A percentile compares a stretch with the other conserved stretches of the same genome.
phyloP scores from a whole-genome alignment of 2,329 filamentous ascomycete species.

The Trichoderma arundinaceum region DNA sequence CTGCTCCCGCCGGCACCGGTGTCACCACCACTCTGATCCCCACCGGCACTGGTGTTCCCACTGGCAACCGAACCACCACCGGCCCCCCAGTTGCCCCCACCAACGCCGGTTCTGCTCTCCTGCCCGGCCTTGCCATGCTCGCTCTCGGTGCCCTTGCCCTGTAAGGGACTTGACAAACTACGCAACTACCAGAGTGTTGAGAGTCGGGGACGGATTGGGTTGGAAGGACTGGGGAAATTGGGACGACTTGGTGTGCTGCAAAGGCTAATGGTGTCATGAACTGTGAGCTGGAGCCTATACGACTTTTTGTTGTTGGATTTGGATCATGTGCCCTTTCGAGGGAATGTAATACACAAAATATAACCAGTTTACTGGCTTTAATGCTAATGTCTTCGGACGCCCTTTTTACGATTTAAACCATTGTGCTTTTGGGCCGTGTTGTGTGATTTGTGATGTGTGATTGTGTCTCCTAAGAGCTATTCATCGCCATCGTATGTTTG shows the following conservation, averaged over 20 bases:
- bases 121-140: slow-evolving; percentile 43
- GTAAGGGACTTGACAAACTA: slow-evolving; percentile 38
- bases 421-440: background rate
- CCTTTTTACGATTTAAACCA: slow-evolving; percentile 11
- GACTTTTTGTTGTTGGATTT: slow-evolving; percentile 31
- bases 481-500: background rate
- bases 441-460: slow-evolving; percentile 2
- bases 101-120: slow-evolving; percentile 42
- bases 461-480: too few relatives aligned
- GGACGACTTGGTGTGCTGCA: background rate
- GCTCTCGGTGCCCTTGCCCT: slow-evolving; percentile 45
- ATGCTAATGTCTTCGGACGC: slow-evolving; percentile 35
- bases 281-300: slow-evolving; percentile 24
- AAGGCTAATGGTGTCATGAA: slow-evolving; percentile 25
- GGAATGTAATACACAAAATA: slow-evolving; percentile 35
- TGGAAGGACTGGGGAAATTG: background rate
- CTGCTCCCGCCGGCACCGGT: slow-evolving; percentile 32
- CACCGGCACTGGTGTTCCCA: slow-evolving; percentile 31
- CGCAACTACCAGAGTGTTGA: background rate
- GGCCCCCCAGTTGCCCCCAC: slow-evolving; percentile 34
- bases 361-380: slow-evolving; percentile 36
- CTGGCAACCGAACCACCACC: slow-evolving; percentile 35
- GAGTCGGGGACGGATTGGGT: background rate
- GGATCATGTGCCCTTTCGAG: slow-evolving; percentile 21
- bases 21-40: background rate